Base-by-base conservation (phyloP, 108 stramenopile species). In the Conticribra weissflogii region DNA sequence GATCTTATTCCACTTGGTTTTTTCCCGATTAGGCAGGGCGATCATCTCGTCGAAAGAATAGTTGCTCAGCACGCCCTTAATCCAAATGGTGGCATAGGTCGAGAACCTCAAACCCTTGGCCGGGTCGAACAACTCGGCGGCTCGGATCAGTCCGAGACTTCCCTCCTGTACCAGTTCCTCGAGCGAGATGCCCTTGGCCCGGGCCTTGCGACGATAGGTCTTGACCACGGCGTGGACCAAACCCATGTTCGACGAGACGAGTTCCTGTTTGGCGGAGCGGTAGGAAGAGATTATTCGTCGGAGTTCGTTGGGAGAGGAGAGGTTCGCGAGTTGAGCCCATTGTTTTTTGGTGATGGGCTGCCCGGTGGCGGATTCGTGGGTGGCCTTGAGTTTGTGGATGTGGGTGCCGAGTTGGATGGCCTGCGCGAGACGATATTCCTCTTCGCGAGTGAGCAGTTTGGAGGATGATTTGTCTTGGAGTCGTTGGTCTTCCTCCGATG, bases 21-120 rank as follows among this genome's bases (percentile, higher is more conserved):
- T 85, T 72, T 95, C 93, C 14, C 86, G 54, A 14, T 63, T 57
- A 15, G 93, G 90, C 17, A 95, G 30, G 12, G 59, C 77, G 17
- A 95, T 87, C 31, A 78, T 68, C 18, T 83, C 71, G 25, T 84
- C 87, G 3, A 72, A 48, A 19, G 81, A 33, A 48, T 85, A 71
- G 61, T 95, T 92, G 31, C 71, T 71, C 1, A 95, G 36, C 8
- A 79, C 61, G 24, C 93, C 93, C 90, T 97, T 96, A 78, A 98
- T 97, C 98, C 98, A 98, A 80, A 97, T 95, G n/a, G 95, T 95
- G 17, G 98, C 98, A 74, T 98, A 98, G 46, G 98, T 97, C 30
- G 82, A 84, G 67, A 98, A 97, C 24, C 95, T 86, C 41, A 96
- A 79, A 24, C 96, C 96, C 52, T 86, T 81, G 28, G 63, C 66